Evolutionary conservation across 2,329 filamentous ascomycete genomes (phyloP).

Genomic region (Elsinoe fawcettii): DNA sequence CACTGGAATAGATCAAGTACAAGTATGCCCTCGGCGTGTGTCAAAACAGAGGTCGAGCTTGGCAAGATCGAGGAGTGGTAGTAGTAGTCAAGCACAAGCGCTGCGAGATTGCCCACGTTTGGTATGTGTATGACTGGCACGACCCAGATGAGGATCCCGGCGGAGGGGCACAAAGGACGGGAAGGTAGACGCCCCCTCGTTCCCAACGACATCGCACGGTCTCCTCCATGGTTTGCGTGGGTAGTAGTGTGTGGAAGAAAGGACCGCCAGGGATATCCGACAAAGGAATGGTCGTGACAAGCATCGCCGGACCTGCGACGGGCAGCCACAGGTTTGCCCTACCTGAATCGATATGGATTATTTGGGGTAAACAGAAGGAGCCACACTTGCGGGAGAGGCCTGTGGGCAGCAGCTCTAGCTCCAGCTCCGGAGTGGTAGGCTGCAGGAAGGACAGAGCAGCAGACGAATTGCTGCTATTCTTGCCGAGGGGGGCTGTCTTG

Average conservation of each 20-base stretch:
- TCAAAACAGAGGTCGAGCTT: background rate
- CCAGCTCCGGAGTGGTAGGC: background rate
- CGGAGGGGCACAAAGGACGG: constrained; percentile 4
- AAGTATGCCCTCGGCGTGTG: background rate
- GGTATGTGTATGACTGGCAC: background rate
- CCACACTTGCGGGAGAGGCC: background rate
- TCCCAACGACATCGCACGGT: constrained; percentile 1
- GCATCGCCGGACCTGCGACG: constrained; percentile 1
- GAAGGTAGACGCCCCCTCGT: background rate
- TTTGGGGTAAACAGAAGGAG: background rate
- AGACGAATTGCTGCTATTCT: background rate
- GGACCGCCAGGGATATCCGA: background rate
- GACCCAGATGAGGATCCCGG: background rate
- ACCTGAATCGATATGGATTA: constrained; percentile 4
- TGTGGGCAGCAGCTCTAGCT: background rate
- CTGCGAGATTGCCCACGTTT: background rate
- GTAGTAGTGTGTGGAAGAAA: background rate
- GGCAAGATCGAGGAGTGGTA: background rate
- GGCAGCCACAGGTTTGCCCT: background rate
- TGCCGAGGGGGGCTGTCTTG: background rate
- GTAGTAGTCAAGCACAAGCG: constrained; percentile 4
- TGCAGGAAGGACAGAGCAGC: background rate
- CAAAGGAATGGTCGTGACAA: background rate
- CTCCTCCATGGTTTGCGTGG: background rate
- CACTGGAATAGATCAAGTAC: constrained; percentile 3